Base-by-base conservation (phyloP, 208 protist species). In the Leishmania lainsoni region DNA sequence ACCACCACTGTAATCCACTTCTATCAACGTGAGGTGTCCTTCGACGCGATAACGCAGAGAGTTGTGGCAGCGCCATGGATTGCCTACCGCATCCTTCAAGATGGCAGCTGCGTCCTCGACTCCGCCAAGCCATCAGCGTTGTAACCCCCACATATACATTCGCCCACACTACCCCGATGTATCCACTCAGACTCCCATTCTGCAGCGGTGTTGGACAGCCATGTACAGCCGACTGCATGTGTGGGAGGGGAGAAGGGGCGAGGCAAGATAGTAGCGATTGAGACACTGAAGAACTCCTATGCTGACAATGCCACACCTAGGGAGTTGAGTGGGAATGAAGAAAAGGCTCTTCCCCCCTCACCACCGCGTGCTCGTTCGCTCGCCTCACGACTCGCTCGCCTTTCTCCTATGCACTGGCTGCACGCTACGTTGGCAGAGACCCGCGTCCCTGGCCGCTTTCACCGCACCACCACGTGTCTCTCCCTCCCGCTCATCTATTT, bases 1-100 rank as follows among this genome's bases (percentile, higher is more conserved):
- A 35, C 45, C 73, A 75, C 35, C 8, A 56, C 61, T 0, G 39
- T 88, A 51, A 84, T 87, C 12, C 80, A 94, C 71, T 92, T 90
- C 68, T 88, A 75, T 48, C 90, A 92, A 66, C 82, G 90, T 3
- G 75, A 87, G 12, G 71, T 84, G 49, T 69, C 56, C 2, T 80
- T 56, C 12, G 72, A 74, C 9, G 75, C 56, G 16, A 42, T 58
- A 39, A n/a, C 66, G 59, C 54, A 89, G 80, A 76, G 71, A 20
- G 65, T 72, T 45, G 73, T 89, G 76, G 76, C 26, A 20, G 66
- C 66, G 26, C 74, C 76, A 16, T 84, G 82, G 69, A 75, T 59
- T 6, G 17, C 26, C 1, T 86, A 71, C n/a, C 56, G 82, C 63
- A 69, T 86, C 22, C 9, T 75, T 29, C 39, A 45, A 45, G 82